Evolutionary conservation across 2,329 filamentous ascomycete genomes (phyloP), one percentile per base, ranked within the genome.

Genomic region (Botryotinia narcissicola): DNA sequence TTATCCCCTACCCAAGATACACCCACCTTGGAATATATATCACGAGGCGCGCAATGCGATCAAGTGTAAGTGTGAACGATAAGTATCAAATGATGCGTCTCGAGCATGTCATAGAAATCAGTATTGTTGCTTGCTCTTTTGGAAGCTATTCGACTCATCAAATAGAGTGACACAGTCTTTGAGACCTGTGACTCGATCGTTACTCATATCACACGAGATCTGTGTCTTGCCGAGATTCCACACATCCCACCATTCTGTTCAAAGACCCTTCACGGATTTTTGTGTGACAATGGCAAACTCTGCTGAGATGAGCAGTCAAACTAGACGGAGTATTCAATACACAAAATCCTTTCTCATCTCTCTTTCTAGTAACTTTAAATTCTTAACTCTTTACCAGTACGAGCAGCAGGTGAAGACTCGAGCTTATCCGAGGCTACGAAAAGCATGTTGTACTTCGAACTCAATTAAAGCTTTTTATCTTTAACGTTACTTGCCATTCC

Each of bases 171-270:
- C 61, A 44, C 40, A 40, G 42, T 44, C 10, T 64, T 32, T 64
- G 16, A 46, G n/a, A 12, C 40, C 12, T 54, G 37, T 67, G 64
- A 67, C 64, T 54, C 63, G 32, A 25, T 51, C 48, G 22, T 51
- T 66, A 66, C 63, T 67, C 63, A 67, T 32, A 67, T 51, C 46
- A 40, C 64, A 67, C 46, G 32, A 54, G 64, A 67, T 54, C 46
- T 51, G 46, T 67, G 7, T 46, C 37, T 40, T 29, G 37, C 46
- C 46, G 32, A 67, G 4, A 5, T 67, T 54, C 32, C 46, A 40
- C 46, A 37, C 25, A 8, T 67, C 46, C 29, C 32, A 32, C 64
- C n/a, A 37, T 2, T 9, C 6, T 4, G 32, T 25, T 67, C 46
- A 8, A 29, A 16, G 46, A 57, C 51, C 51, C 51, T 18, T 57